Evolutionary conservation across 352 stramenopile genomes (phyloP), one percentile per base, ranked within the genome.

Genomic region (Chrysophaeum taylorii): DNA sequence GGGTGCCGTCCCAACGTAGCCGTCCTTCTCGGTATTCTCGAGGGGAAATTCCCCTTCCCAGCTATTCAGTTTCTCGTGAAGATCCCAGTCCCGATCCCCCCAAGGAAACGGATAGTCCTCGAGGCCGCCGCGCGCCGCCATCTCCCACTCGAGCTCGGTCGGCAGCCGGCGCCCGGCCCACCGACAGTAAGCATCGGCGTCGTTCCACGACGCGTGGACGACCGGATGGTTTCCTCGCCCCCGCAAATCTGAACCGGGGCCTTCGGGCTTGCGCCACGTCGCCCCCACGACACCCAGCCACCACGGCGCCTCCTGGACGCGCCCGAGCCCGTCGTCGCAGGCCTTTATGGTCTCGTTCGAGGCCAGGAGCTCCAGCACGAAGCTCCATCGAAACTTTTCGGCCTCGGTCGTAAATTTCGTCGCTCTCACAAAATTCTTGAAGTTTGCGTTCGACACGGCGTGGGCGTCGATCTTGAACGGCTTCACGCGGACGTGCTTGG

Each of bases 321-420:
- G 27, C 7, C 57, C 57, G 9, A 67, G 45, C 29, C 39, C 54
- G 60, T 73, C n/a, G 72, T 72, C 39, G 25, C 16, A 48, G 2
- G 50, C 18, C 21, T 33, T 37, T 7, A 74, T 71, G n/a, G 64
- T 68, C 62, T 86, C 80, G 25, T 70, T 48, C 2, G 67, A 66
- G 27, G 82, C 33, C 36, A 79, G 73, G 4, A 67, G 39, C 16
- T 82, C 57, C 43, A 88, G 75, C 15, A 86, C 82, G 73, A 90
- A 90, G 15, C 75, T 83, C 83, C 84, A 89, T 29, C 81, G 80
- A 71, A 80, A 89, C 54, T 84, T 80, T 76, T 90, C 83, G 4
- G 83, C 83, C 70, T 89, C 83, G 1, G 84, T 89, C 67, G 85
- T 73, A 66, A 87, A 86, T 42, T 84, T 82, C 0, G 78, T 86